Conservation (phyloP, 1,284 basidiomycete species). For the Hemileia vastatrix region DNA sequence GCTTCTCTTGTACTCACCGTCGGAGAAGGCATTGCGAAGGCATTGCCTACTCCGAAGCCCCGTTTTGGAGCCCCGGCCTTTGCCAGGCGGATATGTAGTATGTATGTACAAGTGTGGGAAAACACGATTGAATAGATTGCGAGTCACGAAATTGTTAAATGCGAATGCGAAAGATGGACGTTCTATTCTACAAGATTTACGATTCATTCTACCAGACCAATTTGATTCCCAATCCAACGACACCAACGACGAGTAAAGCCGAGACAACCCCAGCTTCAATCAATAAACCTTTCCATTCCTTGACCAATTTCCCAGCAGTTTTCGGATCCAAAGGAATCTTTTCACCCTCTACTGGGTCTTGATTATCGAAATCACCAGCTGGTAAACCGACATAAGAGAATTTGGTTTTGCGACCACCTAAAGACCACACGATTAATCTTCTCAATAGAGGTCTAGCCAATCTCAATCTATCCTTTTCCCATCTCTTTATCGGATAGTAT, state of each 20-base stretch:
- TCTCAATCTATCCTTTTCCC: conserved; percentile 25
- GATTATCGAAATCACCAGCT: neutral
- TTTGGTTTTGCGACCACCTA: conserved; percentile 26
- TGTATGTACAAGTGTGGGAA: too few relatives aligned
- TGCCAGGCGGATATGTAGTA: too few relatives aligned
- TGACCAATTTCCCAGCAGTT: neutral
- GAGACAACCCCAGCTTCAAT: neutral
- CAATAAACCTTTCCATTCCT: neutral
- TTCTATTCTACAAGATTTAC: too few relatives aligned
- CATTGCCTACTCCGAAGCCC: too few relatives aligned
- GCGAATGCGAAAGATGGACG: too few relatives aligned
- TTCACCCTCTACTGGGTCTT: neutral
- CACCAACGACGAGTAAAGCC: neutral
- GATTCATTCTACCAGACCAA: neutral
- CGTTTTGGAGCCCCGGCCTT: too few relatives aligned
- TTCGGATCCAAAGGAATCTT: neutral
- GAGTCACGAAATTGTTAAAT: too few relatives aligned
- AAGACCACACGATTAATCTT: conserved; percentile 29
- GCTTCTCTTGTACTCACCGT: too few relatives aligned
- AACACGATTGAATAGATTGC: too few relatives aligned
- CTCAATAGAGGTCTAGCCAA: conserved; percentile 27
- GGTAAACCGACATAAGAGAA: conserved; percentile 9
- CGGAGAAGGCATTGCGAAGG: too few relatives aligned
- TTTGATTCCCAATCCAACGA: neutral
- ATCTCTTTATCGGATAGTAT: conserved; percentile 21